phyloP scores from a whole-genome alignment of 768 basidiomycete species.

The Lactifluus subvellereus region DNA sequence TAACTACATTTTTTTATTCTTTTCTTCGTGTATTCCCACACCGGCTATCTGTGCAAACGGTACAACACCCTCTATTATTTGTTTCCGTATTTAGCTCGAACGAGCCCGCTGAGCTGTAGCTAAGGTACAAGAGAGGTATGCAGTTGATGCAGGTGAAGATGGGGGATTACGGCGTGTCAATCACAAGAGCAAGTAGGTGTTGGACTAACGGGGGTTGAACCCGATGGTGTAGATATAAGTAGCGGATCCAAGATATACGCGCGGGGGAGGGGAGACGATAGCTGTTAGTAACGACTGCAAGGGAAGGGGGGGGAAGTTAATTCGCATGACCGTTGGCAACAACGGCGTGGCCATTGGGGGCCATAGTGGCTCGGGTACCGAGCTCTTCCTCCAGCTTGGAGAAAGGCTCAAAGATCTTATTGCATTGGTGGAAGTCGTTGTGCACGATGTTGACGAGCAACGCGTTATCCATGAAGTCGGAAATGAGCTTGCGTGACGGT shows the following conservation, averaged over 20 bases:
- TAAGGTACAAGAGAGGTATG: conserved; percentile 25
- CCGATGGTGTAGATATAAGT: conserved; percentile 15
- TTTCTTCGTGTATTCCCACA: neutral
- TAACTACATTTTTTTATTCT: neutral
- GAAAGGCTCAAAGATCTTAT: conserved; percentile 87
- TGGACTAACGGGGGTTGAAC: conserved; percentile 25
- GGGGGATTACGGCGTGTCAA: conserved; percentile 23
- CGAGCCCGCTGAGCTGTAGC: neutral
- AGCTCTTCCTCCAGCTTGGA: conserved; percentile 67
- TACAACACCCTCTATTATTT: neutral
- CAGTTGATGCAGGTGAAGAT: conserved; percentile 34
- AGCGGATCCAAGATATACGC: conserved; percentile 1
- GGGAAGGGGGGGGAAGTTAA: neutral
- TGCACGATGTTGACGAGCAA: conserved; percentile 94
- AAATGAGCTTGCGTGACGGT: conserved; percentile 66
- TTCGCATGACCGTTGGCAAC: conserved; percentile 26
- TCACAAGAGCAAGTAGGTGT: conserved; percentile 20
- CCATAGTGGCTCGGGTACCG: conserved; percentile 30
- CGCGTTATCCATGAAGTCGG: conserved; percentile 70
- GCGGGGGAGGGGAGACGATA: conserved; percentile 22
- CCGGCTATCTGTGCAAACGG: neutral
- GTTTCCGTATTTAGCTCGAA: neutral
- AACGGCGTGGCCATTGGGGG: conserved; percentile 7
- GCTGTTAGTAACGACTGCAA: conserved; percentile 8
- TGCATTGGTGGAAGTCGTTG: conserved; percentile 84